Base-by-base conservation (phyloP, 2,329 filamentous ascomycete species). In the Talaromyces piceae region DNA sequence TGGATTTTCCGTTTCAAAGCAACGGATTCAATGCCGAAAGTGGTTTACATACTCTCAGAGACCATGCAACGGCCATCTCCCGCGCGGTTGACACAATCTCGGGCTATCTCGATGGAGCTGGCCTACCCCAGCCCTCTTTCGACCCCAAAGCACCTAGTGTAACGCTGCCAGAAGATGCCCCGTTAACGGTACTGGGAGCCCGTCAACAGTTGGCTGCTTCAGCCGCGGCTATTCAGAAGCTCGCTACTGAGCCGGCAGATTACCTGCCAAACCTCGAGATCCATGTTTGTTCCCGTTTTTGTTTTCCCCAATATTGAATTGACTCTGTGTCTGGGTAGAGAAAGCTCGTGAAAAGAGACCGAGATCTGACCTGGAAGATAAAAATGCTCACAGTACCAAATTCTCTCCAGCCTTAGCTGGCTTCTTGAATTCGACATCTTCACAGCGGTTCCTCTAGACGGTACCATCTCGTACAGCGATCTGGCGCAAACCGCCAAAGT, bases 401-500 rank as follows among this genome's bases (percentile, higher is more conserved):
- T 41, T 9, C 37, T 41, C 16, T 11, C 37, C 16, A 11, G 18
- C 22, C 37, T 41, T 22, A 6, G 6, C 11, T 41, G 37, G 37
- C 37, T 41, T 11, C 11, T 41, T 13, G 2, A 23, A 11, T 41
- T 20, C 22, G 37, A 22, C 20, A 23, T 41, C 37, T 41, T 41
- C 37, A 12, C 16, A 2, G 16, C 20, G 5, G 37, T 41, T 9
- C 37, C 37, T 23, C 16, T 23, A 22, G 16, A 9, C 7, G 37
- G 18, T 18, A 20, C 37, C 6, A 23, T 41, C 20, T 41, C 37
- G 16, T 41, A 41, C 18, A 20, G 16, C 12, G 47, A 43, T 8
- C 26, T 49, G 16, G 47, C 47, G 11, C 16, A 18, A 5, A 37
- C 25, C 22, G 61, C 60, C 12, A 48, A 55, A 1, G 56, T 72